Percentiles rank a stretch among this genome's conserved stretches.
These are phyloP conservation scores for Apiospora sp. DNA, from an alignment of 2,329 filamentous ascomycete genomes.

Conservation along the genomic window DNA sequence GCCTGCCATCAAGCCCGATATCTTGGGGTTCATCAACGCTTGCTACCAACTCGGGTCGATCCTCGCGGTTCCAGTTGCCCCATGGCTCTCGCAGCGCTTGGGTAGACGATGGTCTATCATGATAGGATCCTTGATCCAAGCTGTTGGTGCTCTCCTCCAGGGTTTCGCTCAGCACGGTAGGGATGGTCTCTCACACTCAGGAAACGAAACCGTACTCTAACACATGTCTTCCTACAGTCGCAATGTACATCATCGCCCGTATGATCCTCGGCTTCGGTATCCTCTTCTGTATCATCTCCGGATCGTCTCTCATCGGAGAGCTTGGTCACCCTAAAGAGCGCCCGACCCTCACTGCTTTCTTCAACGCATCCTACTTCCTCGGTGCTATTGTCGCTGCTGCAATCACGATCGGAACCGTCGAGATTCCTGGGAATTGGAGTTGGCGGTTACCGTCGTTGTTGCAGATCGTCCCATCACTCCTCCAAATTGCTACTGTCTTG, in stretches of 20 bases:
- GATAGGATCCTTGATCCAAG: constrained; percentile 61
- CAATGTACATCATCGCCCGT: constrained; percentile 67
- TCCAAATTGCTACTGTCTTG: constrained; percentile 51
- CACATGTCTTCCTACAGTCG: constrained; percentile 34
- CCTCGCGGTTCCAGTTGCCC: constrained; percentile 64
- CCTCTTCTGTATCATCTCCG: constrained; percentile 65
- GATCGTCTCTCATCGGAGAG: constrained; percentile 66
- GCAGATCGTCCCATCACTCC: constrained; percentile 52
- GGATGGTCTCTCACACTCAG: constrained; percentile 28
- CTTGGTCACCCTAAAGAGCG: constrained; percentile 68
- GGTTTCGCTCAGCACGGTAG: constrained; percentile 57
- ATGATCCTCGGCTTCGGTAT: constrained; percentile 68
- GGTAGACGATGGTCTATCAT: constrained; percentile 66
- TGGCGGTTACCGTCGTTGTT: constrained; percentile 57
- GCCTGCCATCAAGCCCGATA: constrained; percentile 45
- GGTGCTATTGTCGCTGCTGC: constrained; percentile 58
- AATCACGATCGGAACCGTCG: constrained; percentile 59
- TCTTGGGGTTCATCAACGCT: constrained; percentile 63
- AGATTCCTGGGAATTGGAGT: constrained; percentile 47
- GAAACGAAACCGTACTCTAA: background rate
- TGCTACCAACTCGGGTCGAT: constrained; percentile 68
- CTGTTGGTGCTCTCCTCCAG: constrained; percentile 62
- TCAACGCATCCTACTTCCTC: constrained; percentile 66
- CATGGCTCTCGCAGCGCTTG: constrained; percentile 60
- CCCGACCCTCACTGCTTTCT: constrained; percentile 64